Base-by-base conservation (phyloP, 75 land plant genomes). In the Picea glauca region DNA sequence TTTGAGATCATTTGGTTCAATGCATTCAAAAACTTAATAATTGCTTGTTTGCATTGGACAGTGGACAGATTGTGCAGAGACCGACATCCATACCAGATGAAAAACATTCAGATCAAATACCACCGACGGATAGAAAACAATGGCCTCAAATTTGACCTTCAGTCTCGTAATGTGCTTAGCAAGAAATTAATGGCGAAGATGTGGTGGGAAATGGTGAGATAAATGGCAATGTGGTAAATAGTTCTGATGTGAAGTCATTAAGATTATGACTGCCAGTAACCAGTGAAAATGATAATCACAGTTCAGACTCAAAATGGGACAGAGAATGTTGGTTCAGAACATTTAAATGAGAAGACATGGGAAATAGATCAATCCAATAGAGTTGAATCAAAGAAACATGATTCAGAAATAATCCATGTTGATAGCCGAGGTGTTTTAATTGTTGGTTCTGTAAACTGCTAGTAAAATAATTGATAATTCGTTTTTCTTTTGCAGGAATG, bases 381-480 rank as follows among this genome's bases (percentile, higher is more conserved):
- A 5, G 32, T 14, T 75, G 76, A 75, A 13, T 3, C 35, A 57
- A 75, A 54, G 59, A 75, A 75, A 75, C 12, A 4, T 75, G 76
- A 30, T 26, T 30, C 76, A 58, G 76, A 75, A 58, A 32, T 50
- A 57, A 26, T 75, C 11, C 46, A 50, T 54, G 46, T 75, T 23
- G 46, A 75, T 57, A 50, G 35, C 9, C 21, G 60, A 2, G 59
- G 59, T 13, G 76, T 75, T 57, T 57, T 75, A 75, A 75, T 75
- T 54, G 76, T 75, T 13, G 76, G 76, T 15, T 75, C 76, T 75
- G 76, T 75, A 50, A 26, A 38, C 56, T 75, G 76, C 56, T 75
- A 75, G 59, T 11, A 50, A 50, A 50, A 50, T 26, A 26, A 26
- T 26, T 26, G 26, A 26, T 26, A 26, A 26, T 26, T 26, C 26